Base-by-base conservation (phyloP, 306 rosid species). In the Boehmeria nivea region DNA sequence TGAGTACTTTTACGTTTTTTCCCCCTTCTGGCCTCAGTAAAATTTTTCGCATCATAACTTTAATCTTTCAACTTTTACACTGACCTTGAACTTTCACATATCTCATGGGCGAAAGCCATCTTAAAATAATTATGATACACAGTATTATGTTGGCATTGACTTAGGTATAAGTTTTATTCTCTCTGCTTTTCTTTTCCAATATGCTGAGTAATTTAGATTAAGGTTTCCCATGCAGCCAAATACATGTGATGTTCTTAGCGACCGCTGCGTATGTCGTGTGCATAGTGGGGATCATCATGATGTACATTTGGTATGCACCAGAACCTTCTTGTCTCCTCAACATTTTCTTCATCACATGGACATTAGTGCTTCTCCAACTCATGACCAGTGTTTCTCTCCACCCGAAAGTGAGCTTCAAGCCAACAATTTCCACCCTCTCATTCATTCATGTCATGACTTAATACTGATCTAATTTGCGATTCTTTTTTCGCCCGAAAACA, bases 291-390 rank as follows among this genome's bases (percentile, higher is more conserved):
- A 75, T 85, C 66, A 76, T 83, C 36, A 63, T 82, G 76, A 85
- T 93, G 99, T 93, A 69, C 82, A 73, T 93, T 63, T 87, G 96
- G 99, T 87, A 93, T 76, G 85, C 85, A 6, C 95, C 96, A 17
- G 70, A 69, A 51, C 84, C 95, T 54, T 70, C 95, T 65, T 93
- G 99, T 72, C 83, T 93, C 64, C 85, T 87, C 63, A 93, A 93
- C 72, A 83, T 93, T 34, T 93, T 87, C 81, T 93, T 85, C 74
- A 85, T 93, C 54, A 81, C 96, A 54, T 83, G 94, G 94, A 83
- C 96, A n/a, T 60, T 93, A 15, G 94, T 87, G 33, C 88, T 93
- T 51, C 83, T 93, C 48, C 96, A 85, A 76, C 77, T 93, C 68
- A 93, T 93, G 94, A 93, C 84, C 59, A 87, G 84, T 33, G 96